Evolutionary conservation across 2,329 filamentous ascomycete genomes (phyloP), one percentile per base, ranked within the genome.

Genomic region (Paecilomyces formosus): DNA sequence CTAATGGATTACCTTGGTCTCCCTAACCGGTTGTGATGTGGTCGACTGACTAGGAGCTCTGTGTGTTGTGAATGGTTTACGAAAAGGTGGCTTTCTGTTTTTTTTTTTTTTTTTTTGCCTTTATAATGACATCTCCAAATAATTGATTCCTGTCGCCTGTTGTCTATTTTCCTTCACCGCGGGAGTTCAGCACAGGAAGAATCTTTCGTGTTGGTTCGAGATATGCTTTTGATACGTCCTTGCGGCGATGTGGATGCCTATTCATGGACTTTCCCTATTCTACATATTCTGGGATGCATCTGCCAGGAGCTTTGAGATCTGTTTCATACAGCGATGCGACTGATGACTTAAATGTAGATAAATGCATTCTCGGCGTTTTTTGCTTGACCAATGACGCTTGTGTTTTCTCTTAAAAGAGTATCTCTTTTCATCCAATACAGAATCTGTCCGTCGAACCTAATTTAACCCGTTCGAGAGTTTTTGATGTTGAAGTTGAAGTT

Each of bases 261-360:
- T 63, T 61, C 50, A 65, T 62, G 64, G 64, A 61, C 60, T 60
- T 60, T 61, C 54, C 59, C 57, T 57, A 57, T 65, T 61, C 24
- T 31, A 31, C 30, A 65, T 64, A 57, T 58, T 50, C 57, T 62
- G 60, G 58, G 59, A 55, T 60, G 58, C 58, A 60, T 62, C 62
- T 61, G 63, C 53, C 57, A 62, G 66, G 64, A 59, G 60, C 59
- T 63, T 64, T 65, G 67, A 67, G 53, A 15, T 50, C 28, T 26
- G 58, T 71, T 67, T 67, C 64, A 68, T 67, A 70, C 65, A 68
- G 63, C 67, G 65, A 69, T 67, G 65, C 63, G 65, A 67, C 60
- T 61, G 55, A 72, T 65, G 68, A 68, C 59, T 58, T 69, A 66
- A 45, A 70, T 74, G 72, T 74, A 74, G 71, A 74, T 74, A 73